Base-by-base conservation (phyloP, 2,329 filamentous ascomycete species). In the Zasmidium angulare region DNA sequence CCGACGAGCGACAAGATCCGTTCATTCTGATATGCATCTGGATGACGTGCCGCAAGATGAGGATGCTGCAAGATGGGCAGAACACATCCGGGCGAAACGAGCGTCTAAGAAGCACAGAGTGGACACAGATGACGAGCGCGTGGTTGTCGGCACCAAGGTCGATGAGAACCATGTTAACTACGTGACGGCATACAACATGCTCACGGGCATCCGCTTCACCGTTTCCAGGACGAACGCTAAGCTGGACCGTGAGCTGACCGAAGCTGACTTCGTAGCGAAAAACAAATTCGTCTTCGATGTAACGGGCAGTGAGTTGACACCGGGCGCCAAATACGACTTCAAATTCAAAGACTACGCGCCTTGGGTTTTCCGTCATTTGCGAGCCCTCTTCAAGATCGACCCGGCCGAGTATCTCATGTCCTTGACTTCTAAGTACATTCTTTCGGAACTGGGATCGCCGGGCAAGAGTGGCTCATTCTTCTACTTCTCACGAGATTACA, bases 331-430 rank as follows among this genome's bases (percentile, higher is more conserved):
- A 78, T 99, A 99, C 80, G 95, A 99, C 79, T 99, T 99, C 86
- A 99, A 99, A 77, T 99, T 99, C 83, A 99, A 99, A 80, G 95
- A 99, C 78, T 99, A 99, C 76, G 93, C 93, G n/a, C 95, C 95
- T 58, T 98, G 93, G 93, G 95, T 99, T 60, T 99, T 99, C 78
- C 91, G 95, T 70, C 91, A 92, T 77, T 83, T 99, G 47, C 90
- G 95, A 66, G 82, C 86, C 51, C 89, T 89, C 63, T 99, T 99
- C 79, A 87, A 89, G 68, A 85, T 98, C 56, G 95, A 99, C 73
- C 95, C 95, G 21, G 95, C 93, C 67, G 95, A 99, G 76, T 99
- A 99, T 74, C 86, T 99, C 62, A 96, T 99, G 87, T 99, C 95
- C 7, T 80, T 99, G 71, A 98, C 95, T 14, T 95, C 93, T 76